Evolutionary conservation across 140 eudicot species (phyloP).

Genomic region (Stevia rebaudiana): DNA sequence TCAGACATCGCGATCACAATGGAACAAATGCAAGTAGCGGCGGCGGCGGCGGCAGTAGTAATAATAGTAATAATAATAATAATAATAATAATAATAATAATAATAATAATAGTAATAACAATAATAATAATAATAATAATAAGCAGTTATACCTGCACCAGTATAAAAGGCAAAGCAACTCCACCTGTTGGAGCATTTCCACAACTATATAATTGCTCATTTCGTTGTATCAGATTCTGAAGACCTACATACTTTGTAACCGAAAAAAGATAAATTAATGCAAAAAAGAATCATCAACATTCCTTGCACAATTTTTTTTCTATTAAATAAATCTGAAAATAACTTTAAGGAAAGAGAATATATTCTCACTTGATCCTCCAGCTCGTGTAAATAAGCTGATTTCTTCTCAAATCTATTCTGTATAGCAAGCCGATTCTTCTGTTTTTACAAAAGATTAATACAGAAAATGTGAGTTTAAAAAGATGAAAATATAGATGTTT

Average conservation of each 20-base stretch:
- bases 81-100: too few relatives aligned
- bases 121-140: too few relatives aligned
- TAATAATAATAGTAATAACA: too few relatives aligned
- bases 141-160: constrained; percentile 60
- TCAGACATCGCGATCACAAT: background rate
- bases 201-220: constrained; percentile 27
- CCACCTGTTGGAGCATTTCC: constrained; percentile 56
- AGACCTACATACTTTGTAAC: constrained; percentile 30
- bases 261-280: constrained; percentile 18
- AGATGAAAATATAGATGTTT: background rate
- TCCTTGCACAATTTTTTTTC: constrained; percentile 8
- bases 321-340: background rate
- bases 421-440: constrained; percentile 32
- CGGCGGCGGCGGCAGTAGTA: too few relatives aligned
- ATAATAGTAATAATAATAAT: too few relatives aligned
- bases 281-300: constrained; percentile 19
- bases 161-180: constrained; percentile 60
- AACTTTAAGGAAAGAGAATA: background rate
- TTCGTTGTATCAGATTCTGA: constrained; percentile 32
- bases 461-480: background rate
- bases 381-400: constrained; percentile 36
- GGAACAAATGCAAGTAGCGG: too few relatives aligned
- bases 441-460: background rate
- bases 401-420: constrained; percentile 35
- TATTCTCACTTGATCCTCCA: constrained; percentile 48